Evolutionary conservation across 1,284 basidiomycete genomes (phyloP), one percentile per base, ranked within the genome.

Genomic region (Peniophora sp.): DNA sequence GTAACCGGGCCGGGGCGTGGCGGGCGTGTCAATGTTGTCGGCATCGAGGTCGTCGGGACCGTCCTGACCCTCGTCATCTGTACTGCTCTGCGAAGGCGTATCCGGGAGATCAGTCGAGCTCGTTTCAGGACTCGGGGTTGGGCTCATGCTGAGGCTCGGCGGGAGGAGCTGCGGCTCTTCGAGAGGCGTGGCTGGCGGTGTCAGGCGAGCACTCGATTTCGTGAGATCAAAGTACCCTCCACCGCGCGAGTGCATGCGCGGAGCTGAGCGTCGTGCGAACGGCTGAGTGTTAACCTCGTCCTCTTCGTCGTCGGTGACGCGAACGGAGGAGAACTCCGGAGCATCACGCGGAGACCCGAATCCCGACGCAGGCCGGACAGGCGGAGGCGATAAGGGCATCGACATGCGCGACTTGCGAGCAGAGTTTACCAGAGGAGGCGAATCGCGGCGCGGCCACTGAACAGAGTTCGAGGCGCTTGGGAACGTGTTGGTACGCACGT

Each of bases 401-500:
- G n/a, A n/a, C n/a, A n/a, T n/a, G n/a, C n/a, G n/a, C n/a, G n/a
- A n/a, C n/a, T n/a, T n/a, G n/a, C n/a, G n/a, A n/a, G n/a, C n/a
- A n/a, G n/a, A n/a, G n/a, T n/a, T n/a, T n/a, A n/a, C n/a, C n/a
- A n/a, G n/a, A n/a, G n/a, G n/a, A n/a, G n/a, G n/a, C 34, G 34
- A 36, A 36, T 36, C 34, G 36, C 34, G 50, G 45, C 46, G 50
- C 16, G 69, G 71, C 68, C 67, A 72, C 12, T 68, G 70, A 22
- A 69, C 68, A 27, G 65, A 67, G 58, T 58, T 68, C 54, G 55
- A 53, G 52, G 52, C 52, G 51, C 12, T 25, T n/a, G 75, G 74
- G 51, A 73, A 64, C 8, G 74, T 70, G 43, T 58, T 62, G 34
- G 61, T 70, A 49, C 63, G 61, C 55, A 67, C 62, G 24, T 46